Evolutionary conservation across 495 filamentous ascomycete species (phyloP).

Genomic region (Neurospora sp.): DNA sequence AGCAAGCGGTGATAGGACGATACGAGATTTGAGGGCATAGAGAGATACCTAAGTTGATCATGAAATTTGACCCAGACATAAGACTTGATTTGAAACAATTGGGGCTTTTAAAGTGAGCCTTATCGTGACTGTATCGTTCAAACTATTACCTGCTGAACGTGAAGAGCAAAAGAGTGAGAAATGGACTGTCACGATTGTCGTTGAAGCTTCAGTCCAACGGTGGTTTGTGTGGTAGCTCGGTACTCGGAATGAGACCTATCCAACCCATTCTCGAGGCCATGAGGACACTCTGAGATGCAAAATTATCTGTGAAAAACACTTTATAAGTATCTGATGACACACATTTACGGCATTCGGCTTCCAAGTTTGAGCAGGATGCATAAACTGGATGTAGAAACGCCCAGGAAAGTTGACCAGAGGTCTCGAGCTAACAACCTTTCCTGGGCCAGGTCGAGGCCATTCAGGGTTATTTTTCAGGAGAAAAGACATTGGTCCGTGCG

Average conservation of each 20-base stretch:
- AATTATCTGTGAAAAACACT: background rate
- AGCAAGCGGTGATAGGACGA: background rate
- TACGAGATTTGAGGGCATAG: background rate
- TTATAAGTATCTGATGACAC: background rate
- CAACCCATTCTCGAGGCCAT: too few species aligned
- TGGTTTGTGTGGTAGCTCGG: background rate
- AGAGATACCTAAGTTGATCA: background rate
- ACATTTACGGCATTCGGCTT: too few species aligned
- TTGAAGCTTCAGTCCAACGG: background rate
- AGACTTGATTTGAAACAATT: background rate
- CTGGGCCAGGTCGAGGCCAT: background rate
- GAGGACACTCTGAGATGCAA: background rate
- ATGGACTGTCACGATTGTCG: background rate
- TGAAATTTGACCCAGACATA: background rate
- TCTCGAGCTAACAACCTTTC: background rate
- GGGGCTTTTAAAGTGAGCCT: background rate
- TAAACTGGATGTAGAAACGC: background rate
- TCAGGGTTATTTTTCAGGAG: background rate
- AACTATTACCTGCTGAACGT: background rate
- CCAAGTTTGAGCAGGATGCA: background rate
- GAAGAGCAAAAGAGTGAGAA: background rate
- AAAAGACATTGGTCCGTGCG: background rate
- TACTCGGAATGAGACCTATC: background rate
- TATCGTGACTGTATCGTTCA: background rate
- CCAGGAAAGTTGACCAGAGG: background rate